A percentile compares a stretch with the other conserved stretches of the same genome.
phyloP scores from a whole-genome alignment of 169 alveolate genomes.

The Eimeria necatrix region DNA sequence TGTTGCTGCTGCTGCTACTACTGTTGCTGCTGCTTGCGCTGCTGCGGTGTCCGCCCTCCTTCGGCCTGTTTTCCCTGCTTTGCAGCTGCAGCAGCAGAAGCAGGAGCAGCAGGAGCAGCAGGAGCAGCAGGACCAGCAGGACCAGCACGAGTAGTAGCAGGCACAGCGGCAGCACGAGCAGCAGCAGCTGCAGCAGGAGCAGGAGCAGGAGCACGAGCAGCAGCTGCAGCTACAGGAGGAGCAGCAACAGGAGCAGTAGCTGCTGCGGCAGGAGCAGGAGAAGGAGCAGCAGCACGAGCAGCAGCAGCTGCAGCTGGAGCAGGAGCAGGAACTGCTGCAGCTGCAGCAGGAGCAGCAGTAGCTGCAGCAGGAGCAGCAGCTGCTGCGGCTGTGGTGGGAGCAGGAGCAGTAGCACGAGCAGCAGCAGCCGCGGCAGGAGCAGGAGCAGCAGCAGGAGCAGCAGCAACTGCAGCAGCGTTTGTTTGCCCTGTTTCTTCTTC shows the following conservation, averaged over 20 bases:
- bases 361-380: slow-evolving; percentile 9
- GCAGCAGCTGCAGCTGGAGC: background rate
- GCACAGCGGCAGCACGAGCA: too few species aligned
- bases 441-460: background rate
- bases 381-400: background rate
- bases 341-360: background rate
- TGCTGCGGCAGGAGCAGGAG: background rate
- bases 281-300: background rate
- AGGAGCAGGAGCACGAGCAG: background rate
- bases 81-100: too few species aligned
- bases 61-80: too few species aligned
- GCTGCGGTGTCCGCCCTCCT: too few species aligned
- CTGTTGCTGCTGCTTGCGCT: too few species aligned
- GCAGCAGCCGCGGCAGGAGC: background rate
- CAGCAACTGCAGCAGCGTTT: background rate
- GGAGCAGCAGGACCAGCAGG: too few species aligned
- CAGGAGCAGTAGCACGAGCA: background rate
- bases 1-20: too few species aligned
- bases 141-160: too few species aligned
- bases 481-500: too few species aligned
- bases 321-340: background rate
- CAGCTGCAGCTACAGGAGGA: background rate
- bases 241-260: background rate
- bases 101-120: too few species aligned
- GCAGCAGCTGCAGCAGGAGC: background rate